Evolutionary conservation across 495 filamentous ascomycete genomes (phyloP).

Genomic region (Achaetomiella virescens): DNA sequence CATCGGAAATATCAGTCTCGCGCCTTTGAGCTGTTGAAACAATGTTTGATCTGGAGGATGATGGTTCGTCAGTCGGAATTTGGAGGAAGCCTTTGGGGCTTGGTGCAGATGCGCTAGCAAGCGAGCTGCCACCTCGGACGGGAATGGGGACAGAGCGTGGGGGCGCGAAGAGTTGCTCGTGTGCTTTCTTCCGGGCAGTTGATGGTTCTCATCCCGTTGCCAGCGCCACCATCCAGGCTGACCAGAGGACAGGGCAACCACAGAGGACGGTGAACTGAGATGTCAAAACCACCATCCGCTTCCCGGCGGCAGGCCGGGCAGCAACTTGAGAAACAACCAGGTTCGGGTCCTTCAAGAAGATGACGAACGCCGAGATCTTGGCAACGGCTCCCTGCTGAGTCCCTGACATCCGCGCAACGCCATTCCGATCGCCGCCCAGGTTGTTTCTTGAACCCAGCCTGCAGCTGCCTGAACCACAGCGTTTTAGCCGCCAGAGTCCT

Average conservation of each 20-base stretch:
- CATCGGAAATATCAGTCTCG: too few species aligned
- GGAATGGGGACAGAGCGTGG: conserved; percentile 1
- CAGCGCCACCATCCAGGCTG: neutral
- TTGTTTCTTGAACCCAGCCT: neutral
- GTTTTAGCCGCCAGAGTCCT: too few species aligned
- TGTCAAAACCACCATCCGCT: too few species aligned
- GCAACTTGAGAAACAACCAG: too few species aligned
- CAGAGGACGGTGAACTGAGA: neutral
- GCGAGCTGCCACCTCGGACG: conserved; percentile 1
- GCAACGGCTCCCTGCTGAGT: conserved; percentile 24
- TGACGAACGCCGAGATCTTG: conserved; percentile 28
- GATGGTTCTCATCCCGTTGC: neutral
- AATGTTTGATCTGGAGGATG: neutral
- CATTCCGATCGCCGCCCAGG: conserved; percentile 3
- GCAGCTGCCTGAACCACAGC: too few species aligned
- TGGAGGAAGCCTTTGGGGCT: conserved; percentile 1
- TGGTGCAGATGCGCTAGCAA: conserved; percentile 15
- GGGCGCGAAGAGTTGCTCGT: conserved; percentile 3
- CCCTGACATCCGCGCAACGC: conserved; percentile 23
- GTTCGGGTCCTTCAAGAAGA: too few species aligned
- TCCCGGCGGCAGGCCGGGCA: neutral
- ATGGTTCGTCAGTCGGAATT: neutral
- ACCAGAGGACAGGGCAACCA: neutral
- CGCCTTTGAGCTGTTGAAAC: too few species aligned
- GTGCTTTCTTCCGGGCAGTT: neutral